phyloP scores from a whole-genome alignment of 2,329 filamentous ascomycete genomes.

The Colletotrichum eleusines region DNA sequence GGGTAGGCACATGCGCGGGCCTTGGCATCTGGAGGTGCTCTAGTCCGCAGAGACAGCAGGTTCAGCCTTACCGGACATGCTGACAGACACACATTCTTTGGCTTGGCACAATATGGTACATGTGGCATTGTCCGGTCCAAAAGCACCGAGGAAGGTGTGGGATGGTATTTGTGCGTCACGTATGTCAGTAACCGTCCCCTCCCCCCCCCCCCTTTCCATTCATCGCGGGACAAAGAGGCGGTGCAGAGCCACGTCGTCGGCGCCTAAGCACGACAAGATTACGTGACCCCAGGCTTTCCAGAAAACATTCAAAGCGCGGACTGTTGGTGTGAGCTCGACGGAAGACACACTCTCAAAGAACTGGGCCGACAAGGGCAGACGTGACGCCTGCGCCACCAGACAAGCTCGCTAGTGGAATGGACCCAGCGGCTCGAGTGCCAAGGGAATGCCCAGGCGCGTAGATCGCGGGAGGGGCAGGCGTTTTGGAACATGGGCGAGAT shows the following conservation, averaged over 20 bases:
- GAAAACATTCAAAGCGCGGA: not conserved
- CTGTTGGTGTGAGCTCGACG: not conserved
- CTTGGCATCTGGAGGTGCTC: constrained; percentile 11
- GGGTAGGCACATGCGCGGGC: not conserved
- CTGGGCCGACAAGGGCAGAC: not conserved
- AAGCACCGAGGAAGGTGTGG: not conserved
- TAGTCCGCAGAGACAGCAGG: not conserved
- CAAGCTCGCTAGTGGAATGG: not conserved
- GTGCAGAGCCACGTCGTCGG: constrained; percentile 7
- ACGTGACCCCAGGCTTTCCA: not conserved
- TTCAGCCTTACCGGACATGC: constrained; percentile 30
- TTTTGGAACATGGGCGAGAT: constrained; percentile 1
- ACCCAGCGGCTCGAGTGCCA: constrained; percentile 25
- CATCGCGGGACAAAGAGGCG: not conserved
- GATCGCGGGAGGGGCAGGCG: constrained; percentile 28
- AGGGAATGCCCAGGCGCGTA: constrained; percentile 40
- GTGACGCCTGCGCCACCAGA: not conserved
- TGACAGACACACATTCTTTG: not conserved
- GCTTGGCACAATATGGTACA: constrained; percentile 19
- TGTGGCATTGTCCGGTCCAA: not conserved
- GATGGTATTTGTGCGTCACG: not conserved
- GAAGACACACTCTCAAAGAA: not conserved
- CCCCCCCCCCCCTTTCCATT: not conserved
- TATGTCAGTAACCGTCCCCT: not conserved
- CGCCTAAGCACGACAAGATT: not conserved